Evolutionary conservation across 1,284 basidiomycete genomes (phyloP).

Genomic region (Marasmius oreades): DNA sequence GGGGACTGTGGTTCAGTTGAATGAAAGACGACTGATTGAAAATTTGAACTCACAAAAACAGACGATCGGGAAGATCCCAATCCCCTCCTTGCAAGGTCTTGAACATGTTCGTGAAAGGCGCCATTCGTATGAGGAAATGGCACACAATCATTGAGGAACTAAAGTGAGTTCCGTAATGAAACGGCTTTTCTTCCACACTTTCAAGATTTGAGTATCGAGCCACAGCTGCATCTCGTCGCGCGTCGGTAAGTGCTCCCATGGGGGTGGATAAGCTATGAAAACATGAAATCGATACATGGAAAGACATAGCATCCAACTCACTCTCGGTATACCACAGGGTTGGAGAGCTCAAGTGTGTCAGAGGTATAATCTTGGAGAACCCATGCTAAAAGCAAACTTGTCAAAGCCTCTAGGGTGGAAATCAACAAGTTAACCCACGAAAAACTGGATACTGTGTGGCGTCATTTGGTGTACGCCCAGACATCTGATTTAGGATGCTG

Average conservation of each 20-base stretch:
- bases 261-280: slow-evolving; percentile 67
- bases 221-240: slow-evolving; percentile 69
- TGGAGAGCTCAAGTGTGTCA: slow-evolving; percentile 65
- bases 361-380: slow-evolving; percentile 86
- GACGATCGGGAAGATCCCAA: slow-evolving; percentile 92
- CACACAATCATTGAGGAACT: slow-evolving; percentile 97
- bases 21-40: not conserved
- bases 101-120: slow-evolving; percentile 92
- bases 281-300: slow-evolving; percentile 4
- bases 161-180: slow-evolving; percentile 95
- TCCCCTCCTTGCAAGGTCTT: slow-evolving; percentile 89
- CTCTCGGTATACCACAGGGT: slow-evolving; percentile 74
- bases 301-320: slow-evolving; percentile 32
- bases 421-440: slow-evolving; percentile 48
- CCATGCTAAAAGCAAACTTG: slow-evolving; percentile 56
- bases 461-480: slow-evolving; percentile 89
- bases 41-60: slow-evolving; percentile 63
- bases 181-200: slow-evolving; percentile 82
- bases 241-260: slow-evolving; percentile 87
- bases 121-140: slow-evolving; percentile 88
- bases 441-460: slow-evolving; percentile 96
- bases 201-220: slow-evolving; percentile 76
- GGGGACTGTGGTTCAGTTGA: not conserved
- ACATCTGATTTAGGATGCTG: slow-evolving; percentile 84
- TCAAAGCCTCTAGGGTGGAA: not conserved